These are phyloP conservation scores for Trichothecium roseum DNA, from an alignment of 2,329 filamentous ascomycete species.

Conservation along the genomic window DNA sequence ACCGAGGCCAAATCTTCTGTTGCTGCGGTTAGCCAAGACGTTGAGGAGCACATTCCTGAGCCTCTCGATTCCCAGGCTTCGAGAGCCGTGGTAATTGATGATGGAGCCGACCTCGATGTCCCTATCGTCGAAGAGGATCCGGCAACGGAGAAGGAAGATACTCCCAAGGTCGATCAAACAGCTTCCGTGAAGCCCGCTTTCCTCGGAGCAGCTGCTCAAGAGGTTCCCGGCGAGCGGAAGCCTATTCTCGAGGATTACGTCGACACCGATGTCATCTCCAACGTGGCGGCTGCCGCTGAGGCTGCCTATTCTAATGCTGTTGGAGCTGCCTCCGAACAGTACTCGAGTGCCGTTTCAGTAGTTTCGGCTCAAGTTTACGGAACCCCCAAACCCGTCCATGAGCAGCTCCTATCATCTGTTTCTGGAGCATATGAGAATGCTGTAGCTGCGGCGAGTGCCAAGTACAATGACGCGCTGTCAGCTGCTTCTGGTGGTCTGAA, in stretches of 20 bases:
- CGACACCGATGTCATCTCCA: conserved; percentile 22
- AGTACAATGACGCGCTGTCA: conserved; percentile 43
- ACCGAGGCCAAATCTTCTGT: conserved; percentile 12
- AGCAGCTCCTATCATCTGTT: conserved; percentile 59
- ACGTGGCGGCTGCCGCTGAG: conserved; percentile 33
- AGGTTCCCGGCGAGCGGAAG: conserved; percentile 30
- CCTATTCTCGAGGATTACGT: conserved; percentile 40
- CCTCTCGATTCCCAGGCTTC: conserved; percentile 15
- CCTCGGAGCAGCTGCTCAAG: conserved; percentile 40
- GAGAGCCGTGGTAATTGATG: conserved; percentile 15
- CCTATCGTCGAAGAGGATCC: conserved; percentile 15
- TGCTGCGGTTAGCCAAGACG: too few species aligned
- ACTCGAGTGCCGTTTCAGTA: conserved; percentile 55
- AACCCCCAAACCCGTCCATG: conserved; percentile 57
- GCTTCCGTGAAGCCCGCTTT: conserved; percentile 33
- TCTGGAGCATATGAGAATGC: conserved; percentile 59
- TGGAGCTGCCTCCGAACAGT: conserved; percentile 55
- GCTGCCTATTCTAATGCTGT: conserved; percentile 56
- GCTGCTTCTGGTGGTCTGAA: conserved; percentile 40
- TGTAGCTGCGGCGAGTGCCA: conserved; percentile 48
- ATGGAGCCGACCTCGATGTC: conserved; percentile 14
- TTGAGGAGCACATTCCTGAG: conserved; percentile 5
- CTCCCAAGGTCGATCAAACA: conserved; percentile 12
- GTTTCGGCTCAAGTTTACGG: conserved; percentile 59
- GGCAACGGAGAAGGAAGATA: conserved; percentile 12